Evolutionary conservation across 345 rosid species (phyloP).

Genomic region (Eucalyptus viminalis): DNA sequence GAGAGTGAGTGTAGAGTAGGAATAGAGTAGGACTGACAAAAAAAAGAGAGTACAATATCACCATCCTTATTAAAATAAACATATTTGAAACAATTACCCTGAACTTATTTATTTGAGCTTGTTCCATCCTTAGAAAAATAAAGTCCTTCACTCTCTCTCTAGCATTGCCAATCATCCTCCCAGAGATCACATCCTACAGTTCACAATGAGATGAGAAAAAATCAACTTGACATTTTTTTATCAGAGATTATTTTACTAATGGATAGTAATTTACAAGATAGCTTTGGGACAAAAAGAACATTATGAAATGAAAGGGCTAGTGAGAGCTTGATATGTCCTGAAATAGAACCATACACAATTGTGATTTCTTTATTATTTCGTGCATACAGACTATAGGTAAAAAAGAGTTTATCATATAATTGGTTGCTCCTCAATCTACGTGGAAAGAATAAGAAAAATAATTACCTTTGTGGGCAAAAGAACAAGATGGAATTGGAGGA

Average conservation of each 20-base stretch:
- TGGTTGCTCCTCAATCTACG: neutral
- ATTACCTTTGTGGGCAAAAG: neutral
- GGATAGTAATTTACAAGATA: neutral
- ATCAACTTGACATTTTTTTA: too few species aligned
- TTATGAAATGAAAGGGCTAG: neutral
- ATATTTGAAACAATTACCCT: neutral
- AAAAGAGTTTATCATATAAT: neutral
- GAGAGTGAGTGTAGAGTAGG: too few species aligned
- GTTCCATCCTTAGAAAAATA: neutral
- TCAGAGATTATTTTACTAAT: neutral
- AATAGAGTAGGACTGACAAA: too few species aligned
- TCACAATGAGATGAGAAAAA: neutral
- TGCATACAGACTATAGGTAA: too few species aligned
- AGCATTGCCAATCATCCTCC: neutral
- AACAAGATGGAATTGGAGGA: neutral
- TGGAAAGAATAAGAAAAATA: neutral
- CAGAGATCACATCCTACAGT: fast-evolving
- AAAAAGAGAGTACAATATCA: neutral
- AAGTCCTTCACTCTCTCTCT: neutral
- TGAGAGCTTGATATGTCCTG: neutral
- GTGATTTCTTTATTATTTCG: too few species aligned
- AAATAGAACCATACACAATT: neutral
- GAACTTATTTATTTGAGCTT: neutral
- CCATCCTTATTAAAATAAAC: neutral
- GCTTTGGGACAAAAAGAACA: neutral